These are phyloP conservation scores for Thraustotheca clavata DNA, from an alignment of 352 stramenopile species.

Conservation along the genomic window DNA sequence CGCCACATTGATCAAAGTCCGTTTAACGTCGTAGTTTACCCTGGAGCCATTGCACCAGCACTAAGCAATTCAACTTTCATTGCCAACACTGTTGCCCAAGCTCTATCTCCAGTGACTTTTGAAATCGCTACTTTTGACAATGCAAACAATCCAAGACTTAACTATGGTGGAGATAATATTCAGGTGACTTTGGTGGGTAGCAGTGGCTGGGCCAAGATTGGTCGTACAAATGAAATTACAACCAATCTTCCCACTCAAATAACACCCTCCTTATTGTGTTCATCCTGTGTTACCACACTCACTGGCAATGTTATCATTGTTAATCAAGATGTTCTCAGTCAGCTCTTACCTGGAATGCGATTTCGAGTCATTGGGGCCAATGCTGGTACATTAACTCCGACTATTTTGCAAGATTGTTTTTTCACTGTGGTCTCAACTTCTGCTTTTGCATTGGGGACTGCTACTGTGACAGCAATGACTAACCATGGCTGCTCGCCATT, in stretches of 20 bases:
- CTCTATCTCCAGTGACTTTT: conserved; percentile 53
- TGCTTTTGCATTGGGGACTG: conserved; percentile 26
- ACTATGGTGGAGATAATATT: conserved; percentile 73
- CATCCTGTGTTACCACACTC: conserved; percentile 43
- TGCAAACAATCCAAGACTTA: conserved; percentile 76
- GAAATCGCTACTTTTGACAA: conserved; percentile 69
- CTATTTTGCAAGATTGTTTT: conserved; percentile 43
- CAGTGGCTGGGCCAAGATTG: conserved; percentile 78
- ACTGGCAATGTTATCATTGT: conserved; percentile 35
- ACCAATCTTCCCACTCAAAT: conserved; percentile 31
- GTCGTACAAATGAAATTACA: conserved; percentile 77
- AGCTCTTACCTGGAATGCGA: conserved; percentile 41
- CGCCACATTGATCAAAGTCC: conserved; percentile 35
- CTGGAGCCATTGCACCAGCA: conserved; percentile 48
- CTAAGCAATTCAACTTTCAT: conserved; percentile 25
- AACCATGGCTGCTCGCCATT: conserved; percentile 56
- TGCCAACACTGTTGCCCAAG: conserved; percentile 50
- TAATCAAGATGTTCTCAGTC: conserved; percentile 43
- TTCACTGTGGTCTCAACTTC: conserved; percentile 48
- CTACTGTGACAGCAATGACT: conserved; percentile 36
- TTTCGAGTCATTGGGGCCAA: conserved; percentile 65
- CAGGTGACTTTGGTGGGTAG: conserved; percentile 75
- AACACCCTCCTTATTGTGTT: conserved; percentile 43
- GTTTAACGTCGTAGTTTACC: conserved; percentile 57
- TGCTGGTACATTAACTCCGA: conserved; percentile 28